Base-by-base conservation (phyloP, 176 grass and related monocot genomes). In the Tillandsia fasciculata region DNA sequence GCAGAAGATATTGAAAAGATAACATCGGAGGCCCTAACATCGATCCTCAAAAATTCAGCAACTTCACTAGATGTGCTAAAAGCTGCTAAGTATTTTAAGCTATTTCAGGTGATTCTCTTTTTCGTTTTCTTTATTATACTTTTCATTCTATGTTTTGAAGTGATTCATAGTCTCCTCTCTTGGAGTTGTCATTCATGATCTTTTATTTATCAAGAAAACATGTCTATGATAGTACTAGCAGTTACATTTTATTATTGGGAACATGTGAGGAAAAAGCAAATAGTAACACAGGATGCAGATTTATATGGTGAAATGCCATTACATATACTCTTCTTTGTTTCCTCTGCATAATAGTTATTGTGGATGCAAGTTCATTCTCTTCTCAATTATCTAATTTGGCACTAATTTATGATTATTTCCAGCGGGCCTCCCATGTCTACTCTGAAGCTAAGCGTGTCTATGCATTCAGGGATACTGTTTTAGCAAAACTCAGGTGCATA, bases 381-480 rank as follows among this genome's bases (percentile, higher is more conserved):
- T 56, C 10, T 56, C 53, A 56, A 56, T 56, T n/a, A 56, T 56
- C 15, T 3, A 56, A 56, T 56, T 56, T 56, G 15, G 12, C 1
- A 56, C 15, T 56, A 56, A n/a, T 14, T 56, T 14, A 14, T 56
- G 10, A 13, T 56, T n/a, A 13, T 56, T 56, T n/a, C 23, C 76
- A 97, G 93, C 86, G 84, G 64, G 86, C 89, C 2, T 79, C 72
- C n/a, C 93, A 96, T 87, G 93, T 96, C n/a, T 92, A 92, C 79
- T 92, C 88, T 1, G 93, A 96, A 81, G 86, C 93, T 80, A 96
- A 79, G 76, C 68, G 88, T 53, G 93, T 96, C 78, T 85, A 90
- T 69, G 76, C 76, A 9, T 96, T 96, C 49, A 90, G 83, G 67
- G 88, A 96, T 59, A 85, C 86, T 12, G 86, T 96, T 12, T 83